phyloP scores from a whole-genome alignment of 164 flowering plant species.

The Paratinospora sagittata region DNA sequence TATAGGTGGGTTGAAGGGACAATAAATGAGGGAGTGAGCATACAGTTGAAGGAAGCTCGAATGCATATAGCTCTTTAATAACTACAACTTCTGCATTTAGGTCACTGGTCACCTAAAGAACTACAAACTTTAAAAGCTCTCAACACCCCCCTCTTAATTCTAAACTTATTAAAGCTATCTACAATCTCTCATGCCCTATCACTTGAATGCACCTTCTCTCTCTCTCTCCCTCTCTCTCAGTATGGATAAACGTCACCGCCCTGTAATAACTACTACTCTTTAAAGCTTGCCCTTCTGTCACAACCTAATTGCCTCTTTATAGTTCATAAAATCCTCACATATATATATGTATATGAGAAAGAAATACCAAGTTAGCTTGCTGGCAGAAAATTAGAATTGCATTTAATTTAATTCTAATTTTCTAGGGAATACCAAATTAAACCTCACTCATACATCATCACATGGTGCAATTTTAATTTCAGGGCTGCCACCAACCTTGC shows the following conservation, averaged over 20 bases:
- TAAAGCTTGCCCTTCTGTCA: neutral
- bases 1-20: slow-evolving; percentile 4
- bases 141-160: slow-evolving; percentile 35
- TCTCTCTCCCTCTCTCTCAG: slow-evolving; percentile 1
- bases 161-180: slow-evolving; percentile 15
- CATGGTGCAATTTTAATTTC: too few relatives aligned
- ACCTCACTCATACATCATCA: too few relatives aligned
- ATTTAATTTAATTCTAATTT: too few relatives aligned
- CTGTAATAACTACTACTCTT: neutral
- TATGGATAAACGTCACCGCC: slow-evolving; percentile 9
- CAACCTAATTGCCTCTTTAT: too few relatives aligned
- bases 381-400: too few relatives aligned
- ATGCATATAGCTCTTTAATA: slow-evolving; percentile 36
- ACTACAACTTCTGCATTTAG: slow-evolving; percentile 50
- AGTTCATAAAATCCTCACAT: too few relatives aligned
- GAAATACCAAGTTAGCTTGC: too few relatives aligned
- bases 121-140: slow-evolving; percentile 37
- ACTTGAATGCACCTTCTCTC: neutral
- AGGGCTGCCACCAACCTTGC: too few relatives aligned
- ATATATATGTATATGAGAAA: too few relatives aligned
- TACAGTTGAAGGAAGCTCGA: slow-evolving; percentile 51
- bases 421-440: too few relatives aligned
- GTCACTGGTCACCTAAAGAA: slow-evolving; percentile 42
- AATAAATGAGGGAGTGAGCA: slow-evolving; percentile 35
- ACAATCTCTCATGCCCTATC: slow-evolving; percentile 19